Evolutionary conservation across 2,329 filamentous ascomycete genomes (phyloP), one percentile per base, ranked within the genome.

Genomic region (Metarhizium album): DNA sequence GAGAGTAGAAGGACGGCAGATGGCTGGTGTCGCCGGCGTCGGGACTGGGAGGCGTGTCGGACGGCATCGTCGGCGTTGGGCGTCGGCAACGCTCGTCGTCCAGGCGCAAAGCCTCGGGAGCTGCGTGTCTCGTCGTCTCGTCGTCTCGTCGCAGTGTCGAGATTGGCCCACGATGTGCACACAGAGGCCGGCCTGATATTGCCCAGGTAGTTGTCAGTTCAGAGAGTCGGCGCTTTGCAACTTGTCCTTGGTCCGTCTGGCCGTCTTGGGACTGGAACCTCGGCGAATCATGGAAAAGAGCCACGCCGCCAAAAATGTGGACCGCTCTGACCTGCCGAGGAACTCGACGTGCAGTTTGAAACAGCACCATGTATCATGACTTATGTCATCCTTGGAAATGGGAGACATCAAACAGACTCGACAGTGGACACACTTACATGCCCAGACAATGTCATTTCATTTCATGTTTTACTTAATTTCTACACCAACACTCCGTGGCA

Each of bases 1-100:
- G 72, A 3, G 72, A 74, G 57, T 74, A 74, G 57, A 74, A 74
- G 9, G 72, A 72, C 2, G 72, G 72, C 35, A 74, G 66, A 46
- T 68, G 64, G 52, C 60, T 58, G 29, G 62, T 62, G 45, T 68
- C 62, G 48, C 51, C 48, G 43, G 45, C 43, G 29, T 52, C 47
- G 51, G 51, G 5, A 35, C 50, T 43, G 51, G 51, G 5, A 35
- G 40, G 48, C 16, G 40, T 37, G 42, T 50, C 18, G 40, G 48
- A 50, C 13, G 48, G 48, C 51, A 53, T 53, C 8, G 40, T 18
- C 40, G 40, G 27, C 27, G 11, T 8, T 9, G 27, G 27, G 27
- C 27, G 27, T 23, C 2, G 4, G 14, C 11, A 13, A 42, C 38
- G n/a, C n/a, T n/a, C n/a, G n/a, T 42, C 18, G 38, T 18, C 20